A percentile compares a stretch with the other conserved stretches of the same genome.
phyloP scores from a whole-genome alignment of 768 basidiomycete species.

The Chiua virens region DNA sequence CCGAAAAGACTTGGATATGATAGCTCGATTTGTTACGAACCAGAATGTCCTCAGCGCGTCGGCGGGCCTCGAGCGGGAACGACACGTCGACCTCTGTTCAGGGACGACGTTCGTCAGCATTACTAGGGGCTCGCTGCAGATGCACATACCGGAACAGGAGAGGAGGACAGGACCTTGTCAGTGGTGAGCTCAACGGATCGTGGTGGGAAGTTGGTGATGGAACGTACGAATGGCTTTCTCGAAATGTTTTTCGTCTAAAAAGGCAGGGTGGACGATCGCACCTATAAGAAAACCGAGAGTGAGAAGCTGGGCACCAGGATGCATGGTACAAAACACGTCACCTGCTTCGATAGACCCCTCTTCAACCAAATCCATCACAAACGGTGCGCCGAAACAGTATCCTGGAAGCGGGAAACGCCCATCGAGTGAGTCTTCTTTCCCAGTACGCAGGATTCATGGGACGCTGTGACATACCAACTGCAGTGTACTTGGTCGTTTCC shows the following conservation, averaged over 20 bases:
- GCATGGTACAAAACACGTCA: slow-evolving; percentile 21
- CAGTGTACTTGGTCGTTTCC: slow-evolving; percentile 38
- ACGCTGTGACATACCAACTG: slow-evolving; percentile 38
- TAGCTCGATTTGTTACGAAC: slow-evolving; percentile 48
- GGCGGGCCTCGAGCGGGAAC: slow-evolving; percentile 49
- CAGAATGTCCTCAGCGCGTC: slow-evolving; percentile 56
- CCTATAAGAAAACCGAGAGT: slow-evolving; percentile 23
- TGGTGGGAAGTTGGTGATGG: background rate
- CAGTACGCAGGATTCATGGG: background rate
- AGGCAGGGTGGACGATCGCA: slow-evolving; percentile 54
- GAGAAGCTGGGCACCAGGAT: background rate
- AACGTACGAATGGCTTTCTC: slow-evolving; percentile 43
- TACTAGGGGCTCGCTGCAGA: background rate
- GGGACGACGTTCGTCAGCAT: too few species aligned
- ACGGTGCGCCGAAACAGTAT: slow-evolving; percentile 58
- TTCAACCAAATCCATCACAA: slow-evolving; percentile 43
- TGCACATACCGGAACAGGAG: slow-evolving; percentile 21
- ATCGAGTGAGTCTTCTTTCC: too few species aligned
- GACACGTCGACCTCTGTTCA: slow-evolving; percentile 54
- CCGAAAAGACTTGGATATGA: slow-evolving; percentile 55
- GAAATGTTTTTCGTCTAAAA: slow-evolving; percentile 54
- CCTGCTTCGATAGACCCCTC: slow-evolving; percentile 46
- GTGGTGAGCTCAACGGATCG: background rate
- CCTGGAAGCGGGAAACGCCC: slow-evolving; percentile 30
- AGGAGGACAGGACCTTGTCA: slow-evolving; percentile 22